These are phyloP conservation scores for Hygrophoropsis aurantiaca DNA, from an alignment of 768 basidiomycete species.

Conservation along the genomic window DNA sequence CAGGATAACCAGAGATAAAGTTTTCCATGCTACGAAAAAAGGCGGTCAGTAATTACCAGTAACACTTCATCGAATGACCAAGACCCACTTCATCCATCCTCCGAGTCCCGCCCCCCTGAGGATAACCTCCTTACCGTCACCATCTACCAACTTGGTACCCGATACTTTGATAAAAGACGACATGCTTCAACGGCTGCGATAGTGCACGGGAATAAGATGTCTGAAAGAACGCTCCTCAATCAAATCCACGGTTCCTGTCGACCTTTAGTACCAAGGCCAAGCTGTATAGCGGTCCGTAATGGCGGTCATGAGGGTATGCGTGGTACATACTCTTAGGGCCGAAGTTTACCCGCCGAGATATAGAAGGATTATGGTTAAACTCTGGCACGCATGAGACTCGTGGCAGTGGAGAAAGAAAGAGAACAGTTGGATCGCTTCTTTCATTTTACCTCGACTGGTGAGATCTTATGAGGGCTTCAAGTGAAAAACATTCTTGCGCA, in stretches of 20 bases:
- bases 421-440: too few relatives aligned
- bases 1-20: slow-evolving; percentile 78
- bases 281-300: too few relatives aligned
- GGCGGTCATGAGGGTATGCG: too few relatives aligned
- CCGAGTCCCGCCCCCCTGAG: slow-evolving; percentile 77
- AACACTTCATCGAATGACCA: slow-evolving; percentile 2
- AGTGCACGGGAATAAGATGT: too few relatives aligned
- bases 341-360: slow-evolving; percentile 13
- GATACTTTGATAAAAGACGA: slow-evolving; percentile 51
- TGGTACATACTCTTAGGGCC: slow-evolving; percentile 1
- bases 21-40: slow-evolving; percentile 64
- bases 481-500: not conserved
- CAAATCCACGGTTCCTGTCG: too few relatives aligned
- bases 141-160: slow-evolving; percentile 61
- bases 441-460: too few relatives aligned
- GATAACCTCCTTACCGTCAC: slow-evolving; percentile 54
- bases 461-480: too few relatives aligned
- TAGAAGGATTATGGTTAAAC: too few relatives aligned
- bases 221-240: too few relatives aligned
- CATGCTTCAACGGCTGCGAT: slow-evolving; percentile 9
- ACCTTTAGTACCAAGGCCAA: too few relatives aligned
- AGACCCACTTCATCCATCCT: slow-evolving; percentile 82
- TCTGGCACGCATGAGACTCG: too few relatives aligned
- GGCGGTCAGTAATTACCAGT: not conserved
- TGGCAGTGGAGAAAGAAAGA: too few relatives aligned